Percentiles rank a stretch among this genome's conserved stretches.
Conservation (phyloP, 2,329 filamentous ascomycete genomes). For the Beauveria bassiana region DNA sequence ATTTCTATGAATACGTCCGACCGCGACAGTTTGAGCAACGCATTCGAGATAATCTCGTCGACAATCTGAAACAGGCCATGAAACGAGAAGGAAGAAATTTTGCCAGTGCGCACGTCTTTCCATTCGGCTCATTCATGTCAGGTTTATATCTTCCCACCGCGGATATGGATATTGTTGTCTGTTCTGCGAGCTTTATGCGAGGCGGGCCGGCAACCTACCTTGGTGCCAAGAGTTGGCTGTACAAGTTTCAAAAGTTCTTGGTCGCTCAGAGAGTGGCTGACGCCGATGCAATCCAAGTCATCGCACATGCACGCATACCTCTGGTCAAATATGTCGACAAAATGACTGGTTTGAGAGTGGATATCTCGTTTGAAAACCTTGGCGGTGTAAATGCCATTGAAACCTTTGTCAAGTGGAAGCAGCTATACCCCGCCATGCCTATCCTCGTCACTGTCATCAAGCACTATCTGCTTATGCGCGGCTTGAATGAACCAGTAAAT, state of each 20-base stretch:
- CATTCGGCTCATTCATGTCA: constrained; percentile 92
- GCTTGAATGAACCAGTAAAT: constrained; percentile 82
- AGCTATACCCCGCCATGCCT: constrained; percentile 74
- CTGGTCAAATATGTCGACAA: constrained; percentile 85
- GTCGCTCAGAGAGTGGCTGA: constrained; percentile 48
- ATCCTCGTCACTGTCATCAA: constrained; percentile 83
- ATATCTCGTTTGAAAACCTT: constrained; percentile 90
- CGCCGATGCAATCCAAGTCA: constrained; percentile 54
- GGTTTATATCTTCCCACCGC: constrained; percentile 64
- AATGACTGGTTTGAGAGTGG: constrained; percentile 71
- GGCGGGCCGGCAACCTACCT: constrained; percentile 41
- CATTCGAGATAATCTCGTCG: constrained; percentile 65
- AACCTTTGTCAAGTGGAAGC: constrained; percentile 76
- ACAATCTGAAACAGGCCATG: constrained; percentile 57
- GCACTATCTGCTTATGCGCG: constrained; percentile 83
- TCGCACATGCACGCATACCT: constrained; percentile 73
- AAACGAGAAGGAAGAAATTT: constrained; percentile 41
- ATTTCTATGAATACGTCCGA: constrained; percentile 80
- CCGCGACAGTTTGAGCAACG: constrained; percentile 70
- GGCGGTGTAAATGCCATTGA: constrained; percentile 72
- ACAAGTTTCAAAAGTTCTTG: constrained; percentile 55
- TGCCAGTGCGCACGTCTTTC: constrained; percentile 54
- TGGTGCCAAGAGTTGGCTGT: constrained; percentile 48
- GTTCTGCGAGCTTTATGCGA: constrained; percentile 50
- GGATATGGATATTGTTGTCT: constrained; percentile 89